Evolutionary conservation across 2,329 filamentous ascomycete species (phyloP).

Genomic region (Calonectria pauciramosa): DNA sequence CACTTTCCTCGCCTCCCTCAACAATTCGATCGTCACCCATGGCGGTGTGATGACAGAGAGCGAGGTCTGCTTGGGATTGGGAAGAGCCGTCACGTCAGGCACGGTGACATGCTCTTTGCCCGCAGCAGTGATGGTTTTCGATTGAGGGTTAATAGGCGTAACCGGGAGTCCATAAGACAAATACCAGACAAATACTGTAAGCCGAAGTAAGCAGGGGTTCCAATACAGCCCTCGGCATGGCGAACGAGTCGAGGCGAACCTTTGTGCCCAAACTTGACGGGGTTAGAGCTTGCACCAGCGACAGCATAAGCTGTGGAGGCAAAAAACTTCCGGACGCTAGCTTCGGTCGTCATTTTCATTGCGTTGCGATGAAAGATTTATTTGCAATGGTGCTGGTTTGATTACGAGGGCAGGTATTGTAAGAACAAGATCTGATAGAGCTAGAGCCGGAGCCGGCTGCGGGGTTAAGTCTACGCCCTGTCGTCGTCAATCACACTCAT

Average conservation of each 20-base stretch:
- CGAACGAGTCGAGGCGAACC: conserved; percentile 63
- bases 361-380: neutral
- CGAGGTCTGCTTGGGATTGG: conserved; percentile 77
- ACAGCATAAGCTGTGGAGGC: conserved; percentile 85
- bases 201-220: conserved; percentile 11
- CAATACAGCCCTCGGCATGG: neutral
- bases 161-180: conserved; percentile 80
- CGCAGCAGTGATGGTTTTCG: conserved; percentile 73
- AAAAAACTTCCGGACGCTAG: conserved; percentile 84
- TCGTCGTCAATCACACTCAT: conserved; percentile 27
- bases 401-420: conserved; percentile 8
- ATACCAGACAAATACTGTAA: conserved; percentile 90
- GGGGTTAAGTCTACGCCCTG: conserved; percentile 40
- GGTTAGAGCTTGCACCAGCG: conserved; percentile 88
- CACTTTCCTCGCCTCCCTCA: conserved; percentile 82
- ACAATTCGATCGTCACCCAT: conserved; percentile 77
- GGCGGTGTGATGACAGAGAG: conserved; percentile 93
- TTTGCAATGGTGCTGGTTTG: neutral
- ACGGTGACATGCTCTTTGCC: conserved; percentile 73
- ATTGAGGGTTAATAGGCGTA: conserved; percentile 85
- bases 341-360: conserved; percentile 73
- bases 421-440: conserved; percentile 29
- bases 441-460: conserved; percentile 32
- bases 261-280: conserved; percentile 89
- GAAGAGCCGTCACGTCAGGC: conserved; percentile 74